Conservation (phyloP, 2,329 filamentous ascomycete genomes). For the Ceratocystiopsis minuta region DNA sequence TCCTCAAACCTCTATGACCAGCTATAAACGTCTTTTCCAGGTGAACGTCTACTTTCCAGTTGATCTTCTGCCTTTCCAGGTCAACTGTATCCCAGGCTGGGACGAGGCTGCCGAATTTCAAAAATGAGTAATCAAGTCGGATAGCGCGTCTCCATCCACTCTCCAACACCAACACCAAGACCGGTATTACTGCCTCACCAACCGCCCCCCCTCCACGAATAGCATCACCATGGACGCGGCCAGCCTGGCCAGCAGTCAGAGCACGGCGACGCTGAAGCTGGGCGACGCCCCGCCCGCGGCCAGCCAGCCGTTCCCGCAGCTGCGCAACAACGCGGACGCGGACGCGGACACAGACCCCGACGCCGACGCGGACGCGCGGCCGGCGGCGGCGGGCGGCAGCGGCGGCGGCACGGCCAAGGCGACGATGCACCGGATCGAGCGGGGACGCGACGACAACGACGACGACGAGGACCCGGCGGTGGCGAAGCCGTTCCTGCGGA, state of each 20-base stretch:
- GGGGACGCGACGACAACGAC: conserved; percentile 24
- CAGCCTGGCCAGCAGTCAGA: conserved; percentile 9
- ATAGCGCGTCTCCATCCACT: too few species aligned
- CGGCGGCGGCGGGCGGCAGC: conserved; percentile 1
- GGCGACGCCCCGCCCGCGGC: conserved; percentile 6
- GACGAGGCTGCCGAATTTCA: too few species aligned
- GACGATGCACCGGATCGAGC: conserved; percentile 1
- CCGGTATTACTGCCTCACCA: too few species aligned
- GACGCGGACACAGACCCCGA: conserved; percentile 16
- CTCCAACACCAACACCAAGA: too few species aligned
- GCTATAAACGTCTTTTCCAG: too few species aligned
- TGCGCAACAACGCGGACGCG: conserved; percentile 23
- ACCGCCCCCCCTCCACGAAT: too few species aligned
- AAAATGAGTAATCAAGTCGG: too few species aligned
- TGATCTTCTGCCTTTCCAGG: too few species aligned
- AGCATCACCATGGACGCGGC: conserved; percentile 1
- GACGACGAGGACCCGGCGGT: conserved; percentile 41
- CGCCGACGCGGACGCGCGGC: neutral
- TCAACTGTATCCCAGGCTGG: too few species aligned
- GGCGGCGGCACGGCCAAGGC: neutral
- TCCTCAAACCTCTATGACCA: too few species aligned
- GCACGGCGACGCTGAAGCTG: conserved; percentile 4
- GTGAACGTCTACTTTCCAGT: too few species aligned
- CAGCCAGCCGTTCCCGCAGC: conserved; percentile 18
- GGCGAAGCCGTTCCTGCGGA: conserved; percentile 38